Evolutionary conservation across 2,329 filamentous ascomycete species (phyloP).

Genomic region (Herpotrichia juniperi): DNA sequence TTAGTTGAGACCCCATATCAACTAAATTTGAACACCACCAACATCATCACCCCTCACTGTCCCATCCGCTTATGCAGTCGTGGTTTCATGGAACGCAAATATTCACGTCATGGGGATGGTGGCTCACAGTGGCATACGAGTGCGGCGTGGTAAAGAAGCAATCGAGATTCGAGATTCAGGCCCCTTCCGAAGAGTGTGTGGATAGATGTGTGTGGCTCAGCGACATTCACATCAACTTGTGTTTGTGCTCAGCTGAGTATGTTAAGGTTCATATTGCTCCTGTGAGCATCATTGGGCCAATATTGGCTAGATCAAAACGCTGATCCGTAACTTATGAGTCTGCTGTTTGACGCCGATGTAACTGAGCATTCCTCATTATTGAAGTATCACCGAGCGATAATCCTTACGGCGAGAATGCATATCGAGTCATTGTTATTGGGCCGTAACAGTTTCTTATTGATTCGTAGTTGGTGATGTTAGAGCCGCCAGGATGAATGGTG

Average conservation of each 20-base stretch:
- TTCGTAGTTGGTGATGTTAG: neutral
- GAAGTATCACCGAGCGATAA: neutral
- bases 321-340: neutral
- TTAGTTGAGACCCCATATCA: conserved; percentile 3
- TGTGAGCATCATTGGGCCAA: neutral
- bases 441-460: neutral
- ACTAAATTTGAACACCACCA: neutral
- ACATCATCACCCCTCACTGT: neutral
- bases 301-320: neutral
- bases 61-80: conserved; percentile 6
- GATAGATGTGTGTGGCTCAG: conserved; percentile 4
- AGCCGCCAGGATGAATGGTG: neutral
- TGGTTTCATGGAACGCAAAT: conserved; percentile 5
- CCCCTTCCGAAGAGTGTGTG: conserved; percentile 3
- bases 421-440: conserved; percentile 1
- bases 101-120: conserved; percentile 6
- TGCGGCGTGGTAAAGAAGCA: neutral
- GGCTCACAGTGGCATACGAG: conserved; percentile 3
- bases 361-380: neutral
- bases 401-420: neutral
- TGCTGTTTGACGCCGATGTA: conserved; percentile 2
- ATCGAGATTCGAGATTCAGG: conserved; percentile 7
- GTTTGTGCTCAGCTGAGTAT: neutral
- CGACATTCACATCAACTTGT: neutral
- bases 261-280: neutral